These are phyloP conservation scores for Mycosarcoma maydis DNA, from an alignment of 1,284 basidiomycete species.

Conservation along the genomic window DNA sequence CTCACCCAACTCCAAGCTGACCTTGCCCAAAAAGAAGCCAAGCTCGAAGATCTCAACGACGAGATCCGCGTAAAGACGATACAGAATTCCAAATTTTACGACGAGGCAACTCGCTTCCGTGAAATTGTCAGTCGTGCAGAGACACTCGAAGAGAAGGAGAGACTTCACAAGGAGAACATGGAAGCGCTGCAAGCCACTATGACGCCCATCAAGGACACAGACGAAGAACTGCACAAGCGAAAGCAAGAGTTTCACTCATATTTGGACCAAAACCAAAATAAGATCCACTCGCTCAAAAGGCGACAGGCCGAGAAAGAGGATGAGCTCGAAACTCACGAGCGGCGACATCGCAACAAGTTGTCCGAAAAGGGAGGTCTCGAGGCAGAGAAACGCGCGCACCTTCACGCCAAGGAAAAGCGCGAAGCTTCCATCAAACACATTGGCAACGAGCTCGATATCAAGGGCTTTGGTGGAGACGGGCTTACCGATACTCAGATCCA, in stretches of 20 bases:
- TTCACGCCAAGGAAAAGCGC: conserved; percentile 77
- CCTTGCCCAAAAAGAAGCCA: conserved; percentile 50
- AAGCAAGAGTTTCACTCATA: conserved; percentile 78
- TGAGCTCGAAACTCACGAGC: conserved; percentile 42
- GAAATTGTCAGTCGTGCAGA: conserved; percentile 82
- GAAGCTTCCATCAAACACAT: conserved; percentile 80
- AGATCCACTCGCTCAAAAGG: conserved; percentile 70
- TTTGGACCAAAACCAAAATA: conserved; percentile 72
- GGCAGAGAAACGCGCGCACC: conserved; percentile 69
- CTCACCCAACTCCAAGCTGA: conserved; percentile 47
- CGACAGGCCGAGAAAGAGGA: conserved; percentile 75
- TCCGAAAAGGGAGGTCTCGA: conserved; percentile 63
- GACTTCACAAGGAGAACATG: conserved; percentile 75
- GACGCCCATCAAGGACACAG: conserved; percentile 78
- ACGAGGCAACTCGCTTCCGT: conserved; percentile 83
- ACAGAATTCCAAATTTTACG: conserved; percentile 83
- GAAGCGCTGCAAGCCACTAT: conserved; percentile 72
- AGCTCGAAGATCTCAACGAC: conserved; percentile 54
- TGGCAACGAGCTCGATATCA: conserved; percentile 76
- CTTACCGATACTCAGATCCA: conserved; percentile 76
- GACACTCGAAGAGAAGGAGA: conserved; percentile 75
- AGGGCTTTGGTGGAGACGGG: conserved; percentile 77
- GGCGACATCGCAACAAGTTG: conserved; percentile 42
- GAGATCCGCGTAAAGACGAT: conserved; percentile 71
- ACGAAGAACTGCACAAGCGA: conserved; percentile 78